Evolutionary conservation across 495 filamentous ascomycete species (phyloP), one percentile per base, ranked within the genome.

Genomic region (Hypoxylon subgilvum): DNA sequence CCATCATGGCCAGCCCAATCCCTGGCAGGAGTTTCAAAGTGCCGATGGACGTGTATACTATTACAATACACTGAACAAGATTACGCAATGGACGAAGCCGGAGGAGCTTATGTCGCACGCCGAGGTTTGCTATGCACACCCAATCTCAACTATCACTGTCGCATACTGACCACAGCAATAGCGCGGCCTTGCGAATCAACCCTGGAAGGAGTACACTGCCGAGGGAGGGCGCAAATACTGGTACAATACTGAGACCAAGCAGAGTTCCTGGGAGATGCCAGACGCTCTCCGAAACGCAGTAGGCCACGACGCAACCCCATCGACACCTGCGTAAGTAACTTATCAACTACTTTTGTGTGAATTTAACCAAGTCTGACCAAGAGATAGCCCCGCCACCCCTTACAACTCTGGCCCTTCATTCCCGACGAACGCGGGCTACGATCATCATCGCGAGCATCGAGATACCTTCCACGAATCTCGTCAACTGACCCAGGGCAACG

Each of bases 221-320:
- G 86, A 90, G 52, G 89, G 85, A 47, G 95, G 92, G 18, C 83
- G 87, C 61, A 91, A 93, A 67, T 98, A 98, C 69, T 98, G 92
- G 91, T 86, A 89, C 70, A 91, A 97, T 70, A 88, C 85, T 2
- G 88, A 96, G 68, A 93, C 85, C 30, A 93, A 94, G 76, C 82
- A 90, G 74, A 97, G 90, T 72, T 89, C 89, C 42, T 98, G 94
- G 94, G 88, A 92, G 52, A 95, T 96, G 82, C 93, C 93, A 46
- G 88, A 91, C 38, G 86, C 80, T 46, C 92, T 91, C 76, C 91
- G 88, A 64, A 83, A 70, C 80, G 90, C 66, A 73, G 86, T 70
- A 76, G 88, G 69, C 67, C 74, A 61, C 54, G 72, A 75, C 6
- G 63, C 46, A 21, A 65, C 76, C 7, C 67, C 84, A 74, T 74